phyloP scores from a whole-genome alignment of 2,329 filamentous ascomycete species.

The Microcyclospora pomicola region DNA sequence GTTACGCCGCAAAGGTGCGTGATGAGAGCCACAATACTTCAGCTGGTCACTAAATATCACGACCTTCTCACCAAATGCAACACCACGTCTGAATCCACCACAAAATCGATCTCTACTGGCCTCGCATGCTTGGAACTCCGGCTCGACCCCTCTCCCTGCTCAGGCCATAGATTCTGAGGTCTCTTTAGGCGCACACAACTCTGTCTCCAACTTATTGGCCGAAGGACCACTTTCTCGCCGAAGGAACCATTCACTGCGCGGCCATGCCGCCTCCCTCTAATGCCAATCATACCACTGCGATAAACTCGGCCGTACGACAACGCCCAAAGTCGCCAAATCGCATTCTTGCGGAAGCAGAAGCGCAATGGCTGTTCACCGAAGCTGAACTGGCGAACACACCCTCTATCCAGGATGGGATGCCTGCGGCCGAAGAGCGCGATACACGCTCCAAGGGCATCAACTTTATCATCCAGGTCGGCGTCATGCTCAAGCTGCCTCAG shows the following conservation, averaged over 20 bases:
- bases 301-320: constrained; percentile 22
- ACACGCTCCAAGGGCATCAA: constrained; percentile 84
- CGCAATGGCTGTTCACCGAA: constrained; percentile 81
- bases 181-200: no score
- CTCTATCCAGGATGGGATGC: constrained; percentile 69
- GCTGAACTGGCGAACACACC: constrained; percentile 73
- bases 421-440: constrained; percentile 61
- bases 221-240: no score
- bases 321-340: constrained; percentile 25
- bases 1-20: no score
- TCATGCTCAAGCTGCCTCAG: constrained; percentile 82
- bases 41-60: no score
- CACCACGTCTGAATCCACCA: no score
- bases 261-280: constrained; percentile 9
- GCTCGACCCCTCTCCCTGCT: no score
- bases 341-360: constrained; percentile 41
- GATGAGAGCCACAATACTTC: no score
- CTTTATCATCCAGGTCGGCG: constrained; percentile 89
- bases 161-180: no score
- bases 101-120: no score
- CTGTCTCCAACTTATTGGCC: no score
- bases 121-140: no score
- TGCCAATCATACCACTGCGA: constrained; percentile 3
- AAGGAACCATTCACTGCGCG: background rate
- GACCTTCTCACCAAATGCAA: no score